Conservation (phyloP, 2,329 filamentous ascomycete species). For the Lecanicillium sp. region DNA sequence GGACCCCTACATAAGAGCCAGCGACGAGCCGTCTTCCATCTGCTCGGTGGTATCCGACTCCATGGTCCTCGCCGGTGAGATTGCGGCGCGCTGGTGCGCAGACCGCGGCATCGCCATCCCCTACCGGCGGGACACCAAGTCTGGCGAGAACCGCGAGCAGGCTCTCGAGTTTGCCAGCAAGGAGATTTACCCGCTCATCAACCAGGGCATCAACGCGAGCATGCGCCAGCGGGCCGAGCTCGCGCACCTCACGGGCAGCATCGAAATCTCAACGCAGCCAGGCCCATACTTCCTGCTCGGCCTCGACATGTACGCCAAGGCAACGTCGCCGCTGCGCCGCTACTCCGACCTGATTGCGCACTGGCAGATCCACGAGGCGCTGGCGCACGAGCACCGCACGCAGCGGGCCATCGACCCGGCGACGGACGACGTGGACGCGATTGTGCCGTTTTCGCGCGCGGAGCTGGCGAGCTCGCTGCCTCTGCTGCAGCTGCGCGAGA, state of each 20-base stretch:
- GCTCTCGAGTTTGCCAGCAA: slow-evolving; percentile 28
- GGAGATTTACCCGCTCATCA: slow-evolving; percentile 25
- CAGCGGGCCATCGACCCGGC: slow-evolving; percentile 17
- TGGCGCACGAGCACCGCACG: slow-evolving; percentile 36
- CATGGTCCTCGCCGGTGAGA: slow-evolving; percentile 56
- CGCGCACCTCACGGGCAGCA: slow-evolving; percentile 32
- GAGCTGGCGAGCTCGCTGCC: slow-evolving; percentile 39
- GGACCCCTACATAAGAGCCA: slow-evolving; percentile 43
- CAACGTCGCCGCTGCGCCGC: slow-evolving; percentile 59
- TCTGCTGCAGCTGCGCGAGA: slow-evolving; percentile 44
- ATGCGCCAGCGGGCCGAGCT: slow-evolving; percentile 21
- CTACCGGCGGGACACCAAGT: slow-evolving; percentile 44
- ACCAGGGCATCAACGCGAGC: slow-evolving; percentile 24
- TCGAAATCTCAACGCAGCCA: slow-evolving; percentile 44
- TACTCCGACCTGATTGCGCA: slow-evolving; percentile 56
- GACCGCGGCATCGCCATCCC: slow-evolving; percentile 51
- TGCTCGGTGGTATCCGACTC: slow-evolving; percentile 28
- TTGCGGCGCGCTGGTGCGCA: slow-evolving; percentile 54
- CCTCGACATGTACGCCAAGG: slow-evolving; percentile 52
- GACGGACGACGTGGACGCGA: slow-evolving; percentile 21
- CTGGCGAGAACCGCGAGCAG: slow-evolving; percentile 24
- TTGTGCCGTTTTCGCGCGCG: slow-evolving; percentile 38
- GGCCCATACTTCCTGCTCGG: slow-evolving; percentile 52
- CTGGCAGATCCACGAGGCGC: slow-evolving; percentile 57
- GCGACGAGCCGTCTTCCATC: slow-evolving; percentile 20